phyloP scores from a whole-genome alignment of 1,284 basidiomycete genomes.

The Sanghuangporus sanghuang region DNA sequence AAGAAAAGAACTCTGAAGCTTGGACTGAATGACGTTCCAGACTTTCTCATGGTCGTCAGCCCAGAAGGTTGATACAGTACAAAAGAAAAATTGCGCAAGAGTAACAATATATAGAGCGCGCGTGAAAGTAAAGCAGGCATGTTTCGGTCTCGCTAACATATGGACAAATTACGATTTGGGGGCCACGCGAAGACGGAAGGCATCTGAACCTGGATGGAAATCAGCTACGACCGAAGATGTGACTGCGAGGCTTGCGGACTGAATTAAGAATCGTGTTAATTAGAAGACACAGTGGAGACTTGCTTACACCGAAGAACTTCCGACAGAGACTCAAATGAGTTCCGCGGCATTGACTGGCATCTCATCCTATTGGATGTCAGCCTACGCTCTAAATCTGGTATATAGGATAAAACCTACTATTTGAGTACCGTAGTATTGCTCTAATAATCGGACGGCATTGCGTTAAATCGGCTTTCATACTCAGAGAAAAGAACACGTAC shows the following conservation, averaged over 20 bases:
- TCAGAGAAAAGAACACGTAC: conserved; percentile 33
- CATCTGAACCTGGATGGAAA: neutral
- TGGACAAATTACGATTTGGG: neutral
- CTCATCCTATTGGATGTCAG: conserved; percentile 62
- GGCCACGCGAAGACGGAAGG: neutral
- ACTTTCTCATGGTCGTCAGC: neutral
- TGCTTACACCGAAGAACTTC: neutral
- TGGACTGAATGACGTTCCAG: neutral
- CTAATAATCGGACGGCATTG: conserved; percentile 31
- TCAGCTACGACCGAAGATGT: neutral
- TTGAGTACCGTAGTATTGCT: conserved; percentile 86
- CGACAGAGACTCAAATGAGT: conserved; percentile 49
- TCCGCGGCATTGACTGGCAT: conserved; percentile 93
- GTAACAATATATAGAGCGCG: conserved; percentile 8
- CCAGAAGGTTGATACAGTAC: neutral
- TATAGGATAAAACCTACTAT: conserved; percentile 50
- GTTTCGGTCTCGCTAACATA: neutral
- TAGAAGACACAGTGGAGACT: neutral
- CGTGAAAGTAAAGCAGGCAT: neutral
- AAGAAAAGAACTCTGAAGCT: neutral
- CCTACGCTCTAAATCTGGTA: conserved; percentile 14
- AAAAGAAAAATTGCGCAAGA: conserved; percentile 5
- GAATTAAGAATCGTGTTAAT: neutral
- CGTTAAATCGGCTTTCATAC: conserved; percentile 18
- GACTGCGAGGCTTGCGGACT: neutral